Conservation (phyloP, 2,329 filamentous ascomycete genomes). For the Biscogniauxia marginata region DNA sequence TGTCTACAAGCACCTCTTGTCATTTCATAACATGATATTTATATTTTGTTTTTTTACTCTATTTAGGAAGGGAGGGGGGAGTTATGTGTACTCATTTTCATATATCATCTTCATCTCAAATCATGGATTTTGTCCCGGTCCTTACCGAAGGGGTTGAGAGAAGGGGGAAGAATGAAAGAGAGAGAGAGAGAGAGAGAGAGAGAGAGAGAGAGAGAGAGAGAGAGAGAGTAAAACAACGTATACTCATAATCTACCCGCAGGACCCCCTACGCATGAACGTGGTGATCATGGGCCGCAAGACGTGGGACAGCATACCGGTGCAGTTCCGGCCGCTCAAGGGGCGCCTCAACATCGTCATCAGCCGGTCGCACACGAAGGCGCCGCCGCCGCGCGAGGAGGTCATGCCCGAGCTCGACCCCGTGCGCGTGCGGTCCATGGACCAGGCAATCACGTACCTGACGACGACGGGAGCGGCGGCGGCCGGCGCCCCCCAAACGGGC, state of each 20-base stretch:
- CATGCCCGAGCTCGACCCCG: constrained; percentile 42
- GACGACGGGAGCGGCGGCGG: constrained; percentile 29
- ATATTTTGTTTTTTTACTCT: too few species aligned
- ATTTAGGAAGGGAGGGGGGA: too few species aligned
- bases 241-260: constrained; percentile 20
- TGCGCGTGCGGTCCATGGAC: constrained; percentile 59
- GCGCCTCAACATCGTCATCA: constrained; percentile 80
- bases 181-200: too few species aligned
- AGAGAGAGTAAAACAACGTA: neutral
- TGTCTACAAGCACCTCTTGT: neutral
- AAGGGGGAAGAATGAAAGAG: too few species aligned
- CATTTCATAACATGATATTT: too few species aligned
- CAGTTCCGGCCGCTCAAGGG: constrained; percentile 77
- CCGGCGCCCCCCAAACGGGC: constrained; percentile 37
- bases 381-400: constrained; percentile 12
- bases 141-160: too few species aligned
- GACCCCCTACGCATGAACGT: constrained; percentile 55
- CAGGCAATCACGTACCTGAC: constrained; percentile 51
- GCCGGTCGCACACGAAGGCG: constrained; percentile 44
- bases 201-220: too few species aligned
- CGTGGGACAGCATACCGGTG: constrained; percentile 85
- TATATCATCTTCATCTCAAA: too few species aligned
- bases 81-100: too few species aligned
- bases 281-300: constrained; percentile 97
- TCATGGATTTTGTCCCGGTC: too few species aligned